Base-by-base conservation (phyloP, 331 rosid genomes). In the Saraca asoca region DNA sequence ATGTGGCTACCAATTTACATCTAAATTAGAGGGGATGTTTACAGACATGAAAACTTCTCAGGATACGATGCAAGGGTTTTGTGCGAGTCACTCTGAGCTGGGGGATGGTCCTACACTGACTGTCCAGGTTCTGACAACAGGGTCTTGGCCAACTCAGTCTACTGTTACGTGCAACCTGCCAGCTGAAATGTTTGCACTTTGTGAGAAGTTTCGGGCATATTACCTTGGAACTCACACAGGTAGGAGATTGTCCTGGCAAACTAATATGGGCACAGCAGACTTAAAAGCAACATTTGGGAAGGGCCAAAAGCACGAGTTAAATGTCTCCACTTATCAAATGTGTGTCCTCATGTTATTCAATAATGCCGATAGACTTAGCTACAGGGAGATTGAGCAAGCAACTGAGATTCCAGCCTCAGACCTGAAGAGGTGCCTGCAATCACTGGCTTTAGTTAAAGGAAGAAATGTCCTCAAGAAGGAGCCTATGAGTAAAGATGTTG, bases 111-210 rank as follows among this genome's bases (percentile, higher is more conserved):
- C 95, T 56, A 82, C 97, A 6, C 79, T 91, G 58, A 87, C 83
- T 7, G 96, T 91, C 17, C 97, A 88, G 79, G 96, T 91, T 70
- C 82, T 91, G 65, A 91, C 97, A 9, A 91, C 96, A 11, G 97
- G 97, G 31, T 91, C 96, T 62, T 91, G 97, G 96, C 97, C 97
- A 48, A 88, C 96, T 69, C 97, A 91, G 74, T 81, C 96, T 29
- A 83, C 85, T 39, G 62, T 81, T 41, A 81, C 97, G 2, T 91
- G 97, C 80, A 86, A 91, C 85, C 90, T 91, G 79, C 97, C 97
- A 0, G 81, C 87, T 43, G 97, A 91, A 59, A 83, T 91, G 87
- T 87, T 87, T 7, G 85, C 74, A 12, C 85, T 88, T 59, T 88
- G 96, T 0, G 97, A 88, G 72, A 88, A 80, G 84, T 91, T 91